These are phyloP conservation scores for Zygosaccharomyces kombuchaensis DNA, from an alignment of 805 yeast species.

Conservation along the genomic window DNA sequence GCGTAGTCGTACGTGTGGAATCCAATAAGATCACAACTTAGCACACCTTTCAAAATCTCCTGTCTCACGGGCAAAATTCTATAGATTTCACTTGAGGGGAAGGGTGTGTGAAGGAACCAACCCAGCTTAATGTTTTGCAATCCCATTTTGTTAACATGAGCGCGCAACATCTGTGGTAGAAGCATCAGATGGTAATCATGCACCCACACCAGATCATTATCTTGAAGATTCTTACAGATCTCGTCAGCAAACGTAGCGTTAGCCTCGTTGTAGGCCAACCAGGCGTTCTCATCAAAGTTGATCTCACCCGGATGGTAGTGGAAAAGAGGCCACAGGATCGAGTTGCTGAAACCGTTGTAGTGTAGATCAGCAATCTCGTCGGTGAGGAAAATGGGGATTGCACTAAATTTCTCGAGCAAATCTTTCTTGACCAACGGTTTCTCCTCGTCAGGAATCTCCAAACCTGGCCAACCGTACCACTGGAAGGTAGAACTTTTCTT, in stretches of 20 bases:
- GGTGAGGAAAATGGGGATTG: constrained; percentile 81
- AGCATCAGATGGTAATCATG: constrained; percentile 98
- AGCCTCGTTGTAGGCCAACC: constrained; percentile 97
- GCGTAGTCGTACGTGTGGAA: constrained; percentile 99
- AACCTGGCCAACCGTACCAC: constrained; percentile 99
- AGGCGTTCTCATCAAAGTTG: constrained; percentile 94
- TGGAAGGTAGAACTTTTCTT: constrained; percentile 79
- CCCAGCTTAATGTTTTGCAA: constrained; percentile 69
- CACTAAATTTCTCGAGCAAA: constrained; percentile 70
- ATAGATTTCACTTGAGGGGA: constrained; percentile 95
- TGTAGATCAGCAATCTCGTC: constrained; percentile 93
- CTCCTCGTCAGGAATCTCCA: constrained; percentile 78
- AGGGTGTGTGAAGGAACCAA: constrained; percentile 94
- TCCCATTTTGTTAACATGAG: constrained; percentile 35
- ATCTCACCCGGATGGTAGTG: constrained; percentile 99
- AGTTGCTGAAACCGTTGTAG: constrained; percentile 92
- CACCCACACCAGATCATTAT: constrained; percentile 91
- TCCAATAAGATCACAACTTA: constrained; percentile 92
- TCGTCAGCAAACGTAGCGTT: constrained; percentile 75
- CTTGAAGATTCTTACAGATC: constrained; percentile 64
- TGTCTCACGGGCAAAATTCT: constrained; percentile 92
- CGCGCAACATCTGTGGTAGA: constrained; percentile 80
- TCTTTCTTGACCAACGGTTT: constrained; percentile 65
- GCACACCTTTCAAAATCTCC: constrained; percentile 85
- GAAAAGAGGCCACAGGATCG: constrained; percentile 95